Evolutionary conservation across 441 rosid species (phyloP), one percentile per base, ranked within the genome.

Genomic region (Manihot esculenta): DNA sequence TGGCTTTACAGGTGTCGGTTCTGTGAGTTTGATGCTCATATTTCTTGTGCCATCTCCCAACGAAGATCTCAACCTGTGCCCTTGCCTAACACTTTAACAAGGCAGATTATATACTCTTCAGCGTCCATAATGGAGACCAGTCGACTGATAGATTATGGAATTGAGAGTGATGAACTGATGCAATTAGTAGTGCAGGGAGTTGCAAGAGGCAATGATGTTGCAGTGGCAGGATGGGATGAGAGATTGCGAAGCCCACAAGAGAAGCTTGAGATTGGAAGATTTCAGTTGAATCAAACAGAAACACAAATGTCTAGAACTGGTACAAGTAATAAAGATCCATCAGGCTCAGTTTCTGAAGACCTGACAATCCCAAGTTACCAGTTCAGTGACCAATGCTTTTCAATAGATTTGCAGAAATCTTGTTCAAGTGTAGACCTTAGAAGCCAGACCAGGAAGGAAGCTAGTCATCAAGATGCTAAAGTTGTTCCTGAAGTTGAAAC

Each of bases 21-120:
- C 58, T 88, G 89, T 56, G 90, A 83, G 63, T 88, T 83, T 33
- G 83, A 88, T 62, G 55, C 85, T 5, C 89, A 88, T 73, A 78
- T 79, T 61, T 65, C 69, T 44, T 84, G 90, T 64, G 86, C 85
- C 35, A 63, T 84, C 63, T 69, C 68, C 13, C 65, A 77, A 55
- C 77, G 72, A 38, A 81, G 30, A 26, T 33, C 48, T 41, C 65
- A 74, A 38, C 33, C 72, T 11, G 44, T 69, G 67, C 60, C 67
- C 15, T 38, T 20, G 55, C 49, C 65, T 18, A 56, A 63, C 41
- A 64, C 61, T 15, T 38, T 63, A 33, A 57, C 50, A n/a, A 66
- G 56, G 65, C 69, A 73, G 56, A 68, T 23, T 10, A 53, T 10
- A n/a, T 18, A 41, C 72, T 71, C 78, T 2, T 57, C 74, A 21